These are phyloP conservation scores for Akanthomyces muscarius DNA, from an alignment of 2,329 filamentous ascomycete genomes.

Conservation along the genomic window DNA sequence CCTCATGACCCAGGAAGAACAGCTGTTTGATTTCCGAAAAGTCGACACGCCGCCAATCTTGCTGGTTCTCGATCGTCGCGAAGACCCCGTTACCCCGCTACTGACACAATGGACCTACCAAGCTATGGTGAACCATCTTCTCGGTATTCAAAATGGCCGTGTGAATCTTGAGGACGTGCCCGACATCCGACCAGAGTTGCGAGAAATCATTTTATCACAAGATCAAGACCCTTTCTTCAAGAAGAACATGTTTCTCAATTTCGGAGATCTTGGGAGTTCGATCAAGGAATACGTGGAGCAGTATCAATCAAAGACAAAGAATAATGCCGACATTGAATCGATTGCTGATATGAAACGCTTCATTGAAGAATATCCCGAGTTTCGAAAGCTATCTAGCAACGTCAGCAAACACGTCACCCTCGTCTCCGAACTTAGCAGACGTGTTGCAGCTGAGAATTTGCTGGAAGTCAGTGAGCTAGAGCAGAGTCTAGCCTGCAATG, in stretches of 20 bases:
- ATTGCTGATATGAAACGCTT: conserved; percentile 99
- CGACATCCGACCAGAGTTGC: conserved; percentile 79
- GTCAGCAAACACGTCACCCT: conserved; percentile 98
- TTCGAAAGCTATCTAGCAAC: conserved; percentile 92
- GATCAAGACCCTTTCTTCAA: conserved; percentile 98
- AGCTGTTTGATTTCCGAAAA: conserved; percentile 92
- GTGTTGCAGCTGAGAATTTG: conserved; percentile 78
- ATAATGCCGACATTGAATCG: conserved; percentile 90
- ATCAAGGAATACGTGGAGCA: conserved; percentile 99
- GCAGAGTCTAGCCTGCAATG: conserved; percentile 93
- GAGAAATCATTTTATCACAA: conserved; percentile 90
- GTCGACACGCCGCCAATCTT: conserved; percentile 93
- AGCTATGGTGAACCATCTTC: conserved; percentile 97
- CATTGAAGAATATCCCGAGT: conserved; percentile 97
- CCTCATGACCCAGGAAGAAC: conserved; percentile 90
- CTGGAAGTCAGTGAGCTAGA: conserved; percentile 97
- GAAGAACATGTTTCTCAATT: conserved; percentile 99
- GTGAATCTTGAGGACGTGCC: conserved; percentile 83
- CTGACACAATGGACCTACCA: conserved; percentile 99
- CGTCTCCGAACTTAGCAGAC: conserved; percentile 86
- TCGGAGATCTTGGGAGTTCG: conserved; percentile 89
- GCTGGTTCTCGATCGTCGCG: conserved; percentile 82
- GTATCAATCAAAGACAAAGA: conserved; percentile 97
- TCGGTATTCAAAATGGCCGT: conserved; percentile 92
- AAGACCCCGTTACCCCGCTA: conserved; percentile 90